Evolutionary conservation across 352 stramenopile species (phyloP).

Genomic region (Elongisporangium anandrum): DNA sequence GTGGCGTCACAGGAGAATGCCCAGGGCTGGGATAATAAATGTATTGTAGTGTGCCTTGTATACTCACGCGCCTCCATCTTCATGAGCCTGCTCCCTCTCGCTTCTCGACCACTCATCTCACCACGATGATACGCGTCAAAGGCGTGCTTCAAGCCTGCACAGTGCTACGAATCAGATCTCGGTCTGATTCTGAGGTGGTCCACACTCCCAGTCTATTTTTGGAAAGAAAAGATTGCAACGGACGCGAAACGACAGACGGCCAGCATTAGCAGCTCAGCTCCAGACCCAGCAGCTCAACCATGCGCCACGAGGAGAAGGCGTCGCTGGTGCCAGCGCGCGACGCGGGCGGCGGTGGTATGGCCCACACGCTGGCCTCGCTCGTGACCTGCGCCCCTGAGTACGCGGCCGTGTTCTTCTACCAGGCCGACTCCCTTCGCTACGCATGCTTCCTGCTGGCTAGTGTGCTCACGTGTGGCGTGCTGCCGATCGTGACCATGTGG

Average conservation of each 20-base stretch:
- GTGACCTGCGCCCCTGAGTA: not conserved
- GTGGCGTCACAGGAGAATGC: too few relatives aligned
- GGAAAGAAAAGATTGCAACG: not conserved
- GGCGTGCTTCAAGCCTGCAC: not conserved
- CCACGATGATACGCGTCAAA: not conserved
- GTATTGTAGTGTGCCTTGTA: not conserved
- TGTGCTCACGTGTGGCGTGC: conserved; percentile 29
- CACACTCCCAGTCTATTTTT: not conserved
- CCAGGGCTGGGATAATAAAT: not conserved
- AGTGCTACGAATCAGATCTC: not conserved
- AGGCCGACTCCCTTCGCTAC: not conserved
- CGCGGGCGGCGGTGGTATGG: not conserved
- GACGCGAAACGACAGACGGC: not conserved
- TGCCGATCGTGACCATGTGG: conserved; percentile 47
- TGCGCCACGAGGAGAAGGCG: not conserved
- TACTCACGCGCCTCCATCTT: not conserved
- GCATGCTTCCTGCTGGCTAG: conserved; percentile 27
- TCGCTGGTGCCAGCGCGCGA: not conserved
- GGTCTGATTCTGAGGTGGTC: not conserved
- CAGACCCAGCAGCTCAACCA: not conserved
- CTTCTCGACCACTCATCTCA: not conserved
- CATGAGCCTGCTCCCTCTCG: not conserved
- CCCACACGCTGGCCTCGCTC: not conserved
- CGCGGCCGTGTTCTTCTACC: not conserved
- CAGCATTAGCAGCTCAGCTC: not conserved